Conservation (phyloP, 768 basidiomycete genomes). For the Leucosporidium creatinivorum region DNA sequence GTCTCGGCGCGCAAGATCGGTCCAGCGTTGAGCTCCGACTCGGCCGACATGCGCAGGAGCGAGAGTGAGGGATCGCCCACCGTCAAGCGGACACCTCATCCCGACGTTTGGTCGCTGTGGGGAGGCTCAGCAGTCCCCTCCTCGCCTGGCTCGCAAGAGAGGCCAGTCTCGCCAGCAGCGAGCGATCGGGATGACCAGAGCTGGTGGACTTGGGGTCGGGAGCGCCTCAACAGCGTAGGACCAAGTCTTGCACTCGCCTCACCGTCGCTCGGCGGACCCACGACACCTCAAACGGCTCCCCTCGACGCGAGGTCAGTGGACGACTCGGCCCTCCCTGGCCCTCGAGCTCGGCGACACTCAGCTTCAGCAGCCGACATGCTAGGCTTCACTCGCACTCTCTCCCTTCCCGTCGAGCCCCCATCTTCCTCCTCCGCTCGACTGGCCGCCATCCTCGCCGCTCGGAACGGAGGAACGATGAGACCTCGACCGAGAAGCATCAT, state of each 20-base stretch:
- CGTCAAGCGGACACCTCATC: neutral
- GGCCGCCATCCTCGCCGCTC: neutral
- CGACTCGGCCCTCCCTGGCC: neutral
- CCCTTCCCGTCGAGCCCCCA: neutral
- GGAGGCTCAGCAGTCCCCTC: neutral
- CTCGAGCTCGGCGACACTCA: neutral
- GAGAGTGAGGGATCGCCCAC: slow-evolving; percentile 4
- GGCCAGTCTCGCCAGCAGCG: neutral
- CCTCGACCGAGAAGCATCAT: neutral
- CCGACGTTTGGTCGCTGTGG: neutral
- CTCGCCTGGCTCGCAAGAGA: neutral
- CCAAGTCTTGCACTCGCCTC: neutral
- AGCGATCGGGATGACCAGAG: neutral
- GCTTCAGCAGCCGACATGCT: slow-evolving; percentile 1
- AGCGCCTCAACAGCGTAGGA: neutral
- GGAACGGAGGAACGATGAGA: neutral
- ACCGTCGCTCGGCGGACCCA: neutral
- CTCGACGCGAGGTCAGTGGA: neutral
- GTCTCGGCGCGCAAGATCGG: slow-evolving; percentile 1
- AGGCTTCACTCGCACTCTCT: neutral
- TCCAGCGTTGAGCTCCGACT: neutral
- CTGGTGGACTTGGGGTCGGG: neutral
- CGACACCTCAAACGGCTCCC: neutral
- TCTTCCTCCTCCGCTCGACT: neutral
- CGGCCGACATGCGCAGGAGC: slow-evolving; percentile 9